phyloP scores from a whole-genome alignment of 352 stramenopile genomes.

The Pythium coloratum region DNA sequence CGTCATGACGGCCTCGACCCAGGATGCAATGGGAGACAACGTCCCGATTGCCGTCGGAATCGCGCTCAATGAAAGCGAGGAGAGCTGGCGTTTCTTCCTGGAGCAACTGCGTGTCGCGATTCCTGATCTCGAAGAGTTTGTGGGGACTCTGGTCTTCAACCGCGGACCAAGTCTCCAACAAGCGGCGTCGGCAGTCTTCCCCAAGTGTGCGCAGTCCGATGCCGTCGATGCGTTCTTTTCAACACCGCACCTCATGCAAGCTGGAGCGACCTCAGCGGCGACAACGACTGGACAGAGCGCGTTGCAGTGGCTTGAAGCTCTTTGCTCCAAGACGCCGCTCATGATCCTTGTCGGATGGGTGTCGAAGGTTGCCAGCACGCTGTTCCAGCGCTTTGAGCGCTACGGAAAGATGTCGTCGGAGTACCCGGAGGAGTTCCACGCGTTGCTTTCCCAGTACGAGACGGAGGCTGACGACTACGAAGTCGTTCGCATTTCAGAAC shows the following conservation, averaged over 20 bases:
- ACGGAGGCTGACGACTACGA: conserved; percentile 54
- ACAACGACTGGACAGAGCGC: conserved; percentile 11
- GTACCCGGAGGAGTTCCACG: conserved; percentile 75
- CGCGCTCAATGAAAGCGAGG: conserved; percentile 48
- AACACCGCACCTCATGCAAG: conserved; percentile 15
- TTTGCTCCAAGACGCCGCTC: conserved; percentile 65
- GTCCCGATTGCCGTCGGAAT: conserved; percentile 66
- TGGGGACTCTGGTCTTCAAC: conserved; percentile 68
- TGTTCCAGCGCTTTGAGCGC: conserved; percentile 74
- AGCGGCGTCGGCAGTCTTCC: conserved; percentile 45
- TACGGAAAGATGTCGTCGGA: conserved; percentile 75
- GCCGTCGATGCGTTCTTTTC: conserved; percentile 59
- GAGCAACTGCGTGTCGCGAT: conserved; percentile 55
- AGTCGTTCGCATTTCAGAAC: conserved; percentile 66
- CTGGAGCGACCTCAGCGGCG: neutral
- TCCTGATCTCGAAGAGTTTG: conserved; percentile 47
- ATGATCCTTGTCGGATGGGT: conserved; percentile 85
- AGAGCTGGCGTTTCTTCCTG: conserved; percentile 71
- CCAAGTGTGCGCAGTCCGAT: conserved; percentile 55
- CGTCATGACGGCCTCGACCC: conserved; percentile 65
- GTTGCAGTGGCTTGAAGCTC: conserved; percentile 63
- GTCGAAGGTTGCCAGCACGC: conserved; percentile 69
- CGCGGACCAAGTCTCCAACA: conserved; percentile 53
- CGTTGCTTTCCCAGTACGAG: conserved; percentile 65
- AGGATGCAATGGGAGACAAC: conserved; percentile 79